phyloP scores from a whole-genome alignment of 2,329 filamentous ascomycete genomes.

The Phyllosticta capitalensis region DNA sequence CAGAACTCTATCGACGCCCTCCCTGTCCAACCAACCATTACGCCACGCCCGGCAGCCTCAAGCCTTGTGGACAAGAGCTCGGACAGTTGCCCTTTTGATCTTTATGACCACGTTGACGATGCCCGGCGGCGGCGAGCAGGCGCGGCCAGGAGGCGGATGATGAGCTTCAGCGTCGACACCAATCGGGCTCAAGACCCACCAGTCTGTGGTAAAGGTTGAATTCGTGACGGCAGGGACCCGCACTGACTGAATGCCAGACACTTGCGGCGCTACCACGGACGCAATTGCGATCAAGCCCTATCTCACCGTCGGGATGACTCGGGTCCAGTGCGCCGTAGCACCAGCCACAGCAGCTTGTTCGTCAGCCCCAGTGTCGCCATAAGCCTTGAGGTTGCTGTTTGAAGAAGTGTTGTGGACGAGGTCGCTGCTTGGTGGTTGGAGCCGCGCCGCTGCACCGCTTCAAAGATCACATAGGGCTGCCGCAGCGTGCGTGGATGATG shows the following conservation, averaged over 20 bases:
- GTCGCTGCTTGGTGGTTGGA: neutral
- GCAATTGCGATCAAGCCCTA: slow-evolving; percentile 1
- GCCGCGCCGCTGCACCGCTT: neutral
- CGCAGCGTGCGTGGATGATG: slow-evolving; percentile 1
- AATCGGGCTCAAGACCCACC: neutral
- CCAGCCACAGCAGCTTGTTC: neutral
- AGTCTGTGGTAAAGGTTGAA: neutral
- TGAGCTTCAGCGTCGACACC: neutral
- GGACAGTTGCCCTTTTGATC: neutral
- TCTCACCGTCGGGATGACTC: slow-evolving; percentile 8
- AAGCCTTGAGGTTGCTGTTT: neutral
- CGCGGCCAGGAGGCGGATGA: neutral
- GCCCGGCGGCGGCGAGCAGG: neutral
- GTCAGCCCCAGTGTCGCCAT: neutral
- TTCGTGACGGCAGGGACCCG: slow-evolving; percentile 5
- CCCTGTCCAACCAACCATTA: neutral
- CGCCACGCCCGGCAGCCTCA: neutral
- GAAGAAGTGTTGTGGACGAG: neutral
- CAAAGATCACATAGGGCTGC: slow-evolving; percentile 8
- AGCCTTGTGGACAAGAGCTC: neutral
- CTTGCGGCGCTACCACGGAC: slow-evolving; percentile 3
- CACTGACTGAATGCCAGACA: slow-evolving; percentile 9
- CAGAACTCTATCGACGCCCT: neutral
- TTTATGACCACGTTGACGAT: neutral
- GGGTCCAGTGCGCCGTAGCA: neutral